These are phyloP conservation scores for Cubamyces sp. DNA, from an alignment of 768 basidiomycete genomes.

Conservation along the genomic window DNA sequence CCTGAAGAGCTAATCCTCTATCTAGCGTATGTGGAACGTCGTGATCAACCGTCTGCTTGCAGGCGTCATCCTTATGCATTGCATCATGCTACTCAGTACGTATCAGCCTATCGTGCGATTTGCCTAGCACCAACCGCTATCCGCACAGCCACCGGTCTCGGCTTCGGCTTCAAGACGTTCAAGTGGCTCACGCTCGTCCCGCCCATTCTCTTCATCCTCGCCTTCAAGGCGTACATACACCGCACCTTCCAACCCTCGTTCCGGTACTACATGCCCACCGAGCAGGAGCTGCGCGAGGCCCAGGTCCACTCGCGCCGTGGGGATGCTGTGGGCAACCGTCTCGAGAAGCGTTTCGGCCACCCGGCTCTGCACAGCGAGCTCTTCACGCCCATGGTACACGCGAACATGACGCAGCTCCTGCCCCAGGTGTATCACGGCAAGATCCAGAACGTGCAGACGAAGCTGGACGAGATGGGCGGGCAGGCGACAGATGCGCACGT, in stretches of 20 bases:
- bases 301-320: slow-evolving; percentile 79
- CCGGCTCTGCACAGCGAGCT: slow-evolving; percentile 87
- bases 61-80: slow-evolving; percentile 84
- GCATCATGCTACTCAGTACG: slow-evolving; percentile 85
- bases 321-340: slow-evolving; percentile 71
- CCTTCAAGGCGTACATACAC: slow-evolving; percentile 86
- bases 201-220: slow-evolving; percentile 75
- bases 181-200: slow-evolving; percentile 86
- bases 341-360: slow-evolving; percentile 94
- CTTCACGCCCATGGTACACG: slow-evolving; percentile 87
- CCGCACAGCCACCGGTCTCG: slow-evolving; percentile 78
- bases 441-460: slow-evolving; percentile 63
- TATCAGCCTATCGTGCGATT: slow-evolving; percentile 8
- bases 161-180: slow-evolving; percentile 69
- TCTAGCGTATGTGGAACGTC: slow-evolving; percentile 91
- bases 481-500: slow-evolving; percentile 75
- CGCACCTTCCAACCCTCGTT: slow-evolving; percentile 69
- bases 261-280: slow-evolving; percentile 83
- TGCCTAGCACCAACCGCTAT: slow-evolving; percentile 4
- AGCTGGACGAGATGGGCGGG: slow-evolving; percentile 77
- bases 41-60: slow-evolving; percentile 85
- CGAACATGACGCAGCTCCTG: slow-evolving; percentile 81
- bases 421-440: slow-evolving; percentile 78
- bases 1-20: not conserved
- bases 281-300: slow-evolving; percentile 71